Conservation (phyloP, 176 grass and related monocot genomes). For the Chloris gayana region DNA sequence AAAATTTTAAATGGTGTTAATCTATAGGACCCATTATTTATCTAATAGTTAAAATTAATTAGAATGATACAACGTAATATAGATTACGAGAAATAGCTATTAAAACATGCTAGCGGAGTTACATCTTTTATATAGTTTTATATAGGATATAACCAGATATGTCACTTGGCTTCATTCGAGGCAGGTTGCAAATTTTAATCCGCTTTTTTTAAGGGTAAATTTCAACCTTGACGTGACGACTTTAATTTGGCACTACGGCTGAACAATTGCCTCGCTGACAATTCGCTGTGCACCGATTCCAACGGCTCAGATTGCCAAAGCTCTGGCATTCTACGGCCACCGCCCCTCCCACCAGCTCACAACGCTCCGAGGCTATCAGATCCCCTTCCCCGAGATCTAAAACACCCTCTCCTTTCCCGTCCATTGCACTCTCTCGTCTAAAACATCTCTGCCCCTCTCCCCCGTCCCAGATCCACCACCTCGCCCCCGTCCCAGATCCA, state of each 20-base stretch:
- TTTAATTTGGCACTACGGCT: not conserved
- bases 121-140: too few species aligned
- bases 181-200: too few species aligned
- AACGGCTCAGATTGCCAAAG: not conserved
- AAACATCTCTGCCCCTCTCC: not conserved
- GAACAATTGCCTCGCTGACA: slow-evolving; percentile 7
- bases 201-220: too few species aligned
- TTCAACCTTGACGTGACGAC: too few species aligned
- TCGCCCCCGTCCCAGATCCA: slow-evolving; percentile 40
- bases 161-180: too few species aligned
- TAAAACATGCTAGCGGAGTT: too few species aligned
- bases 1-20: too few species aligned
- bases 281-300: not conserved
- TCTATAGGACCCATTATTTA: too few species aligned
- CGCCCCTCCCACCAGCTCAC: slow-evolving; percentile 5
- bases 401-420: not conserved
- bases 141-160: too few species aligned
- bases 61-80: too few species aligned
- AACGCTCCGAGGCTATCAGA: slow-evolving; percentile 5
- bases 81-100: too few species aligned
- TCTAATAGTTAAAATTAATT: too few species aligned
- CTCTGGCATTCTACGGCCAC: not conserved
- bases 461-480: slow-evolving; percentile 44
- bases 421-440: slow-evolving; percentile 1
- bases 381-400: slow-evolving; percentile 19